Base-by-base conservation (phyloP, 495 filamentous ascomycete genomes). In the Lichina pygmaea region DNA sequence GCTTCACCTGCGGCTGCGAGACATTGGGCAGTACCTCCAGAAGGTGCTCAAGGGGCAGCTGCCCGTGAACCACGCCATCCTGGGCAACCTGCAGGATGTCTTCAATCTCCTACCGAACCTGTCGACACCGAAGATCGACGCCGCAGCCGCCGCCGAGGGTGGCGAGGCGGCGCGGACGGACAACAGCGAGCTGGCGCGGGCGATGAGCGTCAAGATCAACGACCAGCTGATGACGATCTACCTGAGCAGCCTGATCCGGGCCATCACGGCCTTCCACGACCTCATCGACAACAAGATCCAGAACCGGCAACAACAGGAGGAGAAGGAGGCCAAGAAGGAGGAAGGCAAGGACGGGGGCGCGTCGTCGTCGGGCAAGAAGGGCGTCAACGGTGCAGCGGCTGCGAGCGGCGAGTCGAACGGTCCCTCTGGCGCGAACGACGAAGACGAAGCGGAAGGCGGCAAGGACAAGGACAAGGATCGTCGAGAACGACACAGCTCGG, bases 241-340 rank as follows among this genome's bases (percentile, higher is more conserved):
- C 59, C 67, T 97, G 47, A 86, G 80, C 61, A 89, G 80, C 61
- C 64, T 97, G 64, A 94, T 97, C 62, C 73, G 89, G 38, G 91
- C 91, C 33, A 95, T 97, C 54, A 95, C 89, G 7, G 91, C 89
- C 11, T 97, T 95, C 75, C 89, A 97, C 59, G 89, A 97, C 60
- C 64, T 97, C 50, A 97, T 97, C 54, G 89, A 97, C 68, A 97
- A 97, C 64, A 97, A 97, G 76, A 93, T 95, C 49, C 89, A 95
- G 66, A 97, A 97, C 64, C 66, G 86, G 53, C 86, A 93, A 63
- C 81, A 86, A 57, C 83, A 91, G 60, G 89, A 93, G 56, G 89
- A 97, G 58, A 84, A 80, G 60, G 84, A 94, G 52, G 72, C 71
- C 46, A 79, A 78, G 68, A 77, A 79, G 60, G 57, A 57, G 39